phyloP scores from a whole-genome alignment of 2,329 filamentous ascomycete genomes.

The Hypoxylon sp. region DNA sequence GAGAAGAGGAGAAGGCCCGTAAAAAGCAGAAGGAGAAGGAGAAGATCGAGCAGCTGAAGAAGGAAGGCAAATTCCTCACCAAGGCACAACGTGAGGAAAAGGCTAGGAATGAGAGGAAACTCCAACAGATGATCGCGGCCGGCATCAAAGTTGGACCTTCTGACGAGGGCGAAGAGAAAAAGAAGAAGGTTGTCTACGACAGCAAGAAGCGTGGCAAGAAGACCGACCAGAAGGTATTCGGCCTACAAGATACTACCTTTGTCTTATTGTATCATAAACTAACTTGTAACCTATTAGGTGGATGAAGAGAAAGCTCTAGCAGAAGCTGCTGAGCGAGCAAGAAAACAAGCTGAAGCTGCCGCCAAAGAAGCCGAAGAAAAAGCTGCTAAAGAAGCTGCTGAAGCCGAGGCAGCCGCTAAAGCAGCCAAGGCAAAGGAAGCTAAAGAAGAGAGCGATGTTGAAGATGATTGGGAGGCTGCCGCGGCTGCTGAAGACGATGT shows the following conservation, averaged over 20 bases:
- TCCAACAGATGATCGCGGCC: constrained; percentile 87
- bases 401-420: constrained; percentile 68
- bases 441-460: constrained; percentile 71
- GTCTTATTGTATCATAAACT: constrained; percentile 1
- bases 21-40: constrained; percentile 92
- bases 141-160: constrained; percentile 79
- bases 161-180: constrained; percentile 69
- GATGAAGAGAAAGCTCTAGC: constrained; percentile 85
- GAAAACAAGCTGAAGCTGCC: constrained; percentile 75
- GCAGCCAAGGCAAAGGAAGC: constrained; percentile 71
- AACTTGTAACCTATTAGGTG: constrained; percentile 59
- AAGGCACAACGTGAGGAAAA: constrained; percentile 89
- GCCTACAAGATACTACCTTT: background rate
- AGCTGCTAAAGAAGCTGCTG: constrained; percentile 70
- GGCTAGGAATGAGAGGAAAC: constrained; percentile 81
- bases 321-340: constrained; percentile 82
- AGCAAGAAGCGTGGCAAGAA: constrained; percentile 79
- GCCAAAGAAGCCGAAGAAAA: constrained; percentile 74
- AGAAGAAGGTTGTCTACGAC: constrained; percentile 84
- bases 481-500: constrained; percentile 83
- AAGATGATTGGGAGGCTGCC: constrained; percentile 91
- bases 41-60: constrained; percentile 88
- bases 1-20: constrained; percentile 79
- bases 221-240: constrained; percentile 67
- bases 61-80: constrained; percentile 87